Conservation (phyloP, 192 early-diverging fungal genomes). For the Podila verticillata region DNA sequence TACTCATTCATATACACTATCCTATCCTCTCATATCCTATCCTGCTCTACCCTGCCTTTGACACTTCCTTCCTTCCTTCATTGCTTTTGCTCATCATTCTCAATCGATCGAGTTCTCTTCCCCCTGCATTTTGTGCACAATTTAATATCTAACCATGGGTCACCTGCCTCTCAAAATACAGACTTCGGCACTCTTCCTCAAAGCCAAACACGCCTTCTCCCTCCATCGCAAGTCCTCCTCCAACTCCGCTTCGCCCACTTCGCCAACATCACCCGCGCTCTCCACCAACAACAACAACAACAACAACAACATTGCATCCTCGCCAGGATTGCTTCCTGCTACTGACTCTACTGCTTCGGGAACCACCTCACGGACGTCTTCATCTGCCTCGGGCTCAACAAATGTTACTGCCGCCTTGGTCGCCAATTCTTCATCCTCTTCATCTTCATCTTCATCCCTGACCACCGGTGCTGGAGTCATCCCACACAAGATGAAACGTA, state of each 20-base stretch:
- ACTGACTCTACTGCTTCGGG: background rate
- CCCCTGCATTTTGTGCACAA: background rate
- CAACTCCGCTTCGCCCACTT: constrained; percentile 6
- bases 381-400: constrained; percentile 4
- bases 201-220: constrained; percentile 46
- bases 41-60: background rate
- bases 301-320: background rate
- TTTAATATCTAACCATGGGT: constrained; percentile 28
- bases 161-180: constrained; percentile 39
- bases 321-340: background rate
- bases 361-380: background rate
- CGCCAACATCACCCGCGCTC: background rate
- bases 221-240: constrained; percentile 32
- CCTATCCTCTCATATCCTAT: background rate
- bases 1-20: background rate
- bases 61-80: background rate
- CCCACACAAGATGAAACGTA: constrained; percentile 17
- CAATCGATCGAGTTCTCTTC: background rate
- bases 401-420: background rate
- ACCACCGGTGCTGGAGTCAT: background rate
- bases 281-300: background rate
- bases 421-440: background rate
- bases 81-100: background rate
- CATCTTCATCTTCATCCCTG: constrained; percentile 9
- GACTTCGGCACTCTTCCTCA: constrained; percentile 43